Percentiles rank a stretch among this genome's conserved stretches.
Conservation (phyloP, 345 rosid species). For the Eucalyptus sp. region DNA sequence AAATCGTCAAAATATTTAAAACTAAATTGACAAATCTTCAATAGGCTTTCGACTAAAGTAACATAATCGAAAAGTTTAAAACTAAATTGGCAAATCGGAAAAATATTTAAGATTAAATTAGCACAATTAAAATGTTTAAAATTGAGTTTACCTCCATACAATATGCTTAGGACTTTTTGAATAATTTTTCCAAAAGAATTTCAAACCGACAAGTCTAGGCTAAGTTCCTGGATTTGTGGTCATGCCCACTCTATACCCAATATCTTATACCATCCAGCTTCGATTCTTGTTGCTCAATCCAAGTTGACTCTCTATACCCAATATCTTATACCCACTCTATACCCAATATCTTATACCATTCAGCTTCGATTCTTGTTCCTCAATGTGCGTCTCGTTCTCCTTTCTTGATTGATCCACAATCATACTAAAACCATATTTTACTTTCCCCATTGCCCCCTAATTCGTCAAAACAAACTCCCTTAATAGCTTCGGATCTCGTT, state of each 20-base stretch:
- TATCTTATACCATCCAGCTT: neutral
- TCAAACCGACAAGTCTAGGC: neutral
- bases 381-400: neutral
- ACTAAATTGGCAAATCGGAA: no score
- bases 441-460: neutral
- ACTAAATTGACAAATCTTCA: no score
- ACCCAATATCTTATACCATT: neutral
- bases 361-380: neutral
- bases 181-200: neutral
- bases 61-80: no score
- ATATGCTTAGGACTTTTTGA: no score
- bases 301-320: neutral
- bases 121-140: no score
- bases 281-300: neutral
- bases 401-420: neutral
- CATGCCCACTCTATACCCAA: neutral
- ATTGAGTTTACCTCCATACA: no score
- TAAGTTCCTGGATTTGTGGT: neutral
- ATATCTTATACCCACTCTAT: neutral
- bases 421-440: neutral
- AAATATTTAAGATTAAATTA: no score
- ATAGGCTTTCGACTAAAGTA: rapidly evolving
- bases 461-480: neutral
- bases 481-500: neutral
- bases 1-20: no score